Base-by-base conservation (phyloP, 164 flowering plant species). In the Nymphaea thermarum region DNA sequence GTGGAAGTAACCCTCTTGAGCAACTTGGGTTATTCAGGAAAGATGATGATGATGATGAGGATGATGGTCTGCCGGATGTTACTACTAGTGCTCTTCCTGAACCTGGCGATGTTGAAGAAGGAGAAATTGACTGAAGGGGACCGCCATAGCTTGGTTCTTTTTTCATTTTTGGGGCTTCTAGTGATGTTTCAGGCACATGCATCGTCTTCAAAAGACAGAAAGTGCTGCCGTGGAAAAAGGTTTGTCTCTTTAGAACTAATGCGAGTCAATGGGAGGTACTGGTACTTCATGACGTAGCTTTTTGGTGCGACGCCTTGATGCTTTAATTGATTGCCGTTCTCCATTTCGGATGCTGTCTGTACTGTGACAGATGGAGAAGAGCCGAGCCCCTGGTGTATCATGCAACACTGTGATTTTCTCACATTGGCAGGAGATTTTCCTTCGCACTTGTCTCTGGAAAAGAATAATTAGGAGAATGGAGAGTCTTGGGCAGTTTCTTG, bases 11-110 rank as follows among this genome's bases (percentile, higher is more conserved):
- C 68, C 96, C 95, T 2, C 76, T 93, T 77, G 98, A 93, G 71
- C 92, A 87, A 71, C 90, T 93, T 66, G 98, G 98, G 16, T 74
- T 93, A 70, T 93, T 69, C 80, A 90, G 86, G 86, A 93, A 90
- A 77, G 98, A 88, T 47, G 93, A 89, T 0, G 96, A 92, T 2
- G 98, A 89, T 5, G 82, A 79, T 42, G 88, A 90, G 43, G 91
- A 84, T 67, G 57, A 51, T 51, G 57, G 57, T 51, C 57, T 5
- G 57, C 57, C 57, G 5, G 57, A 51, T 51, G 57, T 51, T 47
- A 73, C 60, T 10, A 88, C 83, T 66, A 78, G 81, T 3, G 70
- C 64, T 62, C 25, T 62, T 17, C 41, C 64, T 62, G 64, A 12
- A 62, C 16, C 64, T 62, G 70, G 82, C 25, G 95, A 89, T 76